These are phyloP conservation scores for Chamaenerion angustifolium DNA, from an alignment of 345 rosid species.

Conservation along the genomic window DNA sequence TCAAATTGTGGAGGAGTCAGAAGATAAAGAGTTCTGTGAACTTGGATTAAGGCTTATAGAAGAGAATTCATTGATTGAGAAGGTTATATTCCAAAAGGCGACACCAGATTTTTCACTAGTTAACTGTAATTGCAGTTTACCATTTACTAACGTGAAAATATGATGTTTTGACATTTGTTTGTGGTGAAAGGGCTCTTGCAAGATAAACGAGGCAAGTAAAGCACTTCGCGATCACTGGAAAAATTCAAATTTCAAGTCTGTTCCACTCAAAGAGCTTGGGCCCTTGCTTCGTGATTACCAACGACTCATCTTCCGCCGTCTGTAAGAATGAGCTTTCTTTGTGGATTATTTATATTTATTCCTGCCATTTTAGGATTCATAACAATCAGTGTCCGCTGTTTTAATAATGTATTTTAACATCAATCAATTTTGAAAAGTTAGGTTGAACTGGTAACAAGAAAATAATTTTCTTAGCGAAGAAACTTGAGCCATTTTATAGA, in stretches of 20 bases:
- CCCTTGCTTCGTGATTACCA: slow-evolving; percentile 89
- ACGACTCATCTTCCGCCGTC: slow-evolving; percentile 35
- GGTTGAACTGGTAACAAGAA: too few relatives aligned
- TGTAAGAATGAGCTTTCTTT: slow-evolving; percentile 31
- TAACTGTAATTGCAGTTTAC: too few relatives aligned
- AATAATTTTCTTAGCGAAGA: too few relatives aligned
- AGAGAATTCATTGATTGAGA: slow-evolving; percentile 26
- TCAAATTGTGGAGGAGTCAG: slow-evolving; percentile 47
- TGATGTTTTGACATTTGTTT: not conserved
- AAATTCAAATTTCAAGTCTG: slow-evolving; percentile 33
- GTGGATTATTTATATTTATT: too few relatives aligned
- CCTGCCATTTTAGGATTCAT: too few relatives aligned
- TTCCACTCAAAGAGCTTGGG: slow-evolving; percentile 61
- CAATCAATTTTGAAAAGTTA: too few relatives aligned
- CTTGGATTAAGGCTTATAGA: slow-evolving; percentile 43
- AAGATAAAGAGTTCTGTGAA: slow-evolving; percentile 66
- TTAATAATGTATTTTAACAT: too few relatives aligned
- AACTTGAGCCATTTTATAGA: too few relatives aligned
- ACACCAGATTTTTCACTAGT: not conserved
- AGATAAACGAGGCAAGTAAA: slow-evolving; percentile 30
- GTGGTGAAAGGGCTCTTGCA: not conserved
- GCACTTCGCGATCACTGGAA: slow-evolving; percentile 76
- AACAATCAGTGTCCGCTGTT: too few relatives aligned
- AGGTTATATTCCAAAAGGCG: slow-evolving; percentile 18
- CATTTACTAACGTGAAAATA: too few relatives aligned